Conservation (phyloP, 2,329 filamentous ascomycete genomes). For the Talaromyces pinophilus region DNA sequence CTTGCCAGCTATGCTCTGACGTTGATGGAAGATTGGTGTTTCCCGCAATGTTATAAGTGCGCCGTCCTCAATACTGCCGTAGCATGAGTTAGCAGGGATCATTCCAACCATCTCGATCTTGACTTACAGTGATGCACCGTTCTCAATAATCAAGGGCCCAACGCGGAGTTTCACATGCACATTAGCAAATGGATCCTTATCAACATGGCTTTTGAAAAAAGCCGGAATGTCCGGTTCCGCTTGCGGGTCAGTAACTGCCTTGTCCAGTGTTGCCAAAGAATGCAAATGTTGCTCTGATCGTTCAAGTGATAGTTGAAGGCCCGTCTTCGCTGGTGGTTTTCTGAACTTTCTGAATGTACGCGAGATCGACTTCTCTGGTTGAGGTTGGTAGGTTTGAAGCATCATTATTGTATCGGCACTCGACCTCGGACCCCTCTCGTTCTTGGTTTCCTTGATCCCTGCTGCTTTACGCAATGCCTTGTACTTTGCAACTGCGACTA, state of each 20-base stretch:
- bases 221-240: conserved; percentile 34
- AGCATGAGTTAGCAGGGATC: background rate
- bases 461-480: background rate
- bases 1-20: background rate
- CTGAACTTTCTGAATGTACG: background rate
- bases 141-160: conserved; percentile 46
- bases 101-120: background rate
- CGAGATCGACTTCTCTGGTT: background rate
- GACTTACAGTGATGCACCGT: conserved; percentile 43
- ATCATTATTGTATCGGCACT: background rate
- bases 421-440: background rate
- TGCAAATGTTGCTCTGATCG: background rate
- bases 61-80: conserved; percentile 25
- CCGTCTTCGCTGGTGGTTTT: background rate
- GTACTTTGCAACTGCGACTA: background rate
- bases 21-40: conserved; percentile 23
- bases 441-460: background rate
- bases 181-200: conserved; percentile 43
- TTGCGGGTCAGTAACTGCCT: conserved; percentile 15
- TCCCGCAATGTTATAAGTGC: conserved; percentile 24
- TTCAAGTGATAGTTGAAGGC: background rate
- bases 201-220: conserved; percentile 33
- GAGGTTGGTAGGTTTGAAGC: background rate
- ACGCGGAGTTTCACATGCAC: conserved; percentile 46
- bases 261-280: background rate